Evolutionary conservation across 805 yeast species (phyloP).

Genomic region (Jamesozyma jinghongensis): DNA sequence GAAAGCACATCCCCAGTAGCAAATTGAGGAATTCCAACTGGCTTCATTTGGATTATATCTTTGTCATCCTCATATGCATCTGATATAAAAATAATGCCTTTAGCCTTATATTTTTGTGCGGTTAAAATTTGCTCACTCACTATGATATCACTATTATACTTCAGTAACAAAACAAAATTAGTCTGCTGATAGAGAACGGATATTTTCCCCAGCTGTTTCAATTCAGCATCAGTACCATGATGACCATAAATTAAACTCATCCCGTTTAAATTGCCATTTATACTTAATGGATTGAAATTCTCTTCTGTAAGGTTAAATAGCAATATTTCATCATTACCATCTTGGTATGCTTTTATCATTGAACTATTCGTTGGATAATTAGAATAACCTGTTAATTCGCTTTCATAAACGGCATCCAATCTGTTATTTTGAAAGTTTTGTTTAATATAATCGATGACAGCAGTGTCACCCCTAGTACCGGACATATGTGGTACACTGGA

Average conservation of each 20-base stretch:
- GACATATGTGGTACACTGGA: conserved; percentile 74
- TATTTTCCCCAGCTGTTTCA: conserved; percentile 27
- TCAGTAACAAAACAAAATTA: conserved; percentile 44
- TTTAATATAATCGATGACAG: conserved; percentile 57
- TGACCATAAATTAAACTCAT: conserved; percentile 55
- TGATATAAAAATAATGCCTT: conserved; percentile 60
- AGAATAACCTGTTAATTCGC: conserved; percentile 43
- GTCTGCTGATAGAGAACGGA: conserved; percentile 24
- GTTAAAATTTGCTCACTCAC: conserved; percentile 41
- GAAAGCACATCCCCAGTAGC: conserved; percentile 70
- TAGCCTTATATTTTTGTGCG: conserved; percentile 49
- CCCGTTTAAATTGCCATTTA: conserved; percentile 41
- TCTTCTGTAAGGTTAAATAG: conserved; percentile 20
- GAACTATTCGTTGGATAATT: conserved; percentile 49
- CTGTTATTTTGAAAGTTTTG: conserved; percentile 48
- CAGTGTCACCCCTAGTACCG: conserved; percentile 78
- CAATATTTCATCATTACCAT: conserved; percentile 18
- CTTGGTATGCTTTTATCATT: conserved; percentile 14
- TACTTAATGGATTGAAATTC: conserved; percentile 62
- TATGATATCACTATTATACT: conserved; percentile 43
- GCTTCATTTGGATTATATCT: conserved; percentile 26
- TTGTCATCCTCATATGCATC: conserved; percentile 29
- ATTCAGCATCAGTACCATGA: conserved; percentile 54
- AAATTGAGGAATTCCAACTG: conserved; percentile 47
- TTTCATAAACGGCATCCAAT: conserved; percentile 31